These are phyloP conservation scores for Apiospora kogelbergensis DNA, from an alignment of 2,329 filamentous ascomycete species.

Conservation along the genomic window DNA sequence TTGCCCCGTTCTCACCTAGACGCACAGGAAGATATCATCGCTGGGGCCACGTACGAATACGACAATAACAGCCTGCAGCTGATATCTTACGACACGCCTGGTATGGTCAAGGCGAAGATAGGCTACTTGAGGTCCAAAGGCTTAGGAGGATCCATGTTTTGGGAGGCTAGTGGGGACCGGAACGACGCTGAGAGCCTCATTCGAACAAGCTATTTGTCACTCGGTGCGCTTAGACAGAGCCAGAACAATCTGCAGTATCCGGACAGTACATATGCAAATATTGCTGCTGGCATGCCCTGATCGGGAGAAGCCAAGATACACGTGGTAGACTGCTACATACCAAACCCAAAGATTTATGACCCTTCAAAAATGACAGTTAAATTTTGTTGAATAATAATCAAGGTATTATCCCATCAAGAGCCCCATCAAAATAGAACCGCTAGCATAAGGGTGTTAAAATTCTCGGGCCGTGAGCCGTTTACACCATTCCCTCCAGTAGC, in stretches of 20 bases:
- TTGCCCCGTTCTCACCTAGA: slow-evolving; percentile 55
- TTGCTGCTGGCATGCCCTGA: slow-evolving; percentile 27
- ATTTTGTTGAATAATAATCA: neutral
- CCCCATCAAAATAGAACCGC: neutral
- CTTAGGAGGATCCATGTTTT: slow-evolving; percentile 81
- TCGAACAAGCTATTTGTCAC: slow-evolving; percentile 39
- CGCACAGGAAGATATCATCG: slow-evolving; percentile 55
- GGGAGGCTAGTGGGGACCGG: slow-evolving; percentile 74
- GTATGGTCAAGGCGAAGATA: slow-evolving; percentile 61
- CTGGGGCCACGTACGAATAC: slow-evolving; percentile 70
- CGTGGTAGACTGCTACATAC: neutral
- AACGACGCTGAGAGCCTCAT: slow-evolving; percentile 61
- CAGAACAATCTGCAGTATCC: slow-evolving; percentile 54
- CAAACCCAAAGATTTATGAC: neutral
- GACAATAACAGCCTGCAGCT: slow-evolving; percentile 57
- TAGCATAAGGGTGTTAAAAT: neutral
- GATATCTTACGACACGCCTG: slow-evolving; percentile 69
- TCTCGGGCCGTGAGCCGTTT: neutral
- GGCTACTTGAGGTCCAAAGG: slow-evolving; percentile 60
- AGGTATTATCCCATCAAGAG: neutral
- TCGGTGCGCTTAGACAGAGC: slow-evolving; percentile 39
- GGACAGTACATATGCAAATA: slow-evolving; percentile 54
- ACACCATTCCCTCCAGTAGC: neutral
- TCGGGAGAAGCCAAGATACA: neutral
- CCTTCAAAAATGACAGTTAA: neutral